A percentile compares a stretch with the other conserved stretches of the same genome.
These are phyloP conservation scores for Russula emetica DNA, from an alignment of 768 basidiomycete genomes.

Conservation along the genomic window DNA sequence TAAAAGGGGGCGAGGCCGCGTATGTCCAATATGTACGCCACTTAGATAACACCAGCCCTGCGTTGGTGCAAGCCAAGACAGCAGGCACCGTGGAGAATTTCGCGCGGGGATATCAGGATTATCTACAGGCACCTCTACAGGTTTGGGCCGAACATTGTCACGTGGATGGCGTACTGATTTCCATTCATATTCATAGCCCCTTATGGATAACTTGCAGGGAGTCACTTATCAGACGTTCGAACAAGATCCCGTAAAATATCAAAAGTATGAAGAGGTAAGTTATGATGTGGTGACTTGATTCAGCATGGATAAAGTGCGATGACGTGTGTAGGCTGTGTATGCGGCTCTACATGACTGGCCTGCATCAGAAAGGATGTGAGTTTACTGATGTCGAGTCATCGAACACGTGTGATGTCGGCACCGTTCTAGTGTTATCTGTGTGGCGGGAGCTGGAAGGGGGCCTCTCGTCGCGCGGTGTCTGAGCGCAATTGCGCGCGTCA, in stretches of 20 bases:
- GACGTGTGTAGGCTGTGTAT: conserved; percentile 60
- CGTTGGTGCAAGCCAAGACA: conserved; percentile 57
- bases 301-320: not conserved
- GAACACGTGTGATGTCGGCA: not conserved
- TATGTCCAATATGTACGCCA: conserved; percentile 88
- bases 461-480: conserved; percentile 86
- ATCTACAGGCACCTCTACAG: conserved; percentile 91
- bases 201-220: conserved; percentile 97
- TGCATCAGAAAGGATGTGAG: conserved; percentile 58
- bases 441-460: conserved; percentile 94
- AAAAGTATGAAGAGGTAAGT: conserved; percentile 84
- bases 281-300: conserved; percentile 15
- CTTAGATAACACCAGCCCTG: conserved; percentile 72
- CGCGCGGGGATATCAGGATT: conserved; percentile 92
- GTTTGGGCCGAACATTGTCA: conserved; percentile 38
- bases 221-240: conserved; percentile 97
- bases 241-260: conserved; percentile 94
- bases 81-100: conserved; percentile 83
- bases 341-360: conserved; percentile 73
- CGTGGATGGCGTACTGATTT: conserved; percentile 12
- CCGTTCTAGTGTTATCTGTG: conserved; percentile 64
- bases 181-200: conserved; percentile 52
- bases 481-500: conserved; percentile 64
- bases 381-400: conserved; percentile 12
- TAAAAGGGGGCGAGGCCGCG: conserved; percentile 74